Conservation (phyloP, 805 yeast genomes). For the Wickerhamiella azymoides region DNA sequence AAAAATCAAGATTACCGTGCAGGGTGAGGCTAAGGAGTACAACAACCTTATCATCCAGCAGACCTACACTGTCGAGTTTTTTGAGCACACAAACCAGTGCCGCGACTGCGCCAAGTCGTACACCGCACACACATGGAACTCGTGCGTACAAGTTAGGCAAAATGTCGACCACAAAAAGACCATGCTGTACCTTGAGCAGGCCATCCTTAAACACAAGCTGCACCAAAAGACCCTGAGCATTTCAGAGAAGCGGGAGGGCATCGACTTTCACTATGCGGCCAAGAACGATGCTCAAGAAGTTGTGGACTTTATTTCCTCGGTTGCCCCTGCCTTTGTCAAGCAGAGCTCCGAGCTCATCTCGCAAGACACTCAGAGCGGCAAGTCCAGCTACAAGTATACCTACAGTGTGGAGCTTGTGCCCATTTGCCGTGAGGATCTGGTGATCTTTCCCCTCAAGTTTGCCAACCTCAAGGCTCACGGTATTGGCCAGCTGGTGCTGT, state of each 20-base stretch:
- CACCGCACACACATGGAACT: conserved; percentile 92
- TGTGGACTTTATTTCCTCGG: conserved; percentile 75
- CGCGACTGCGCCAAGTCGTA: conserved; percentile 92
- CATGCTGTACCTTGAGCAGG: conserved; percentile 79
- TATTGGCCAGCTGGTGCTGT: conserved; percentile 65
- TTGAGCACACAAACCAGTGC: conserved; percentile 93
- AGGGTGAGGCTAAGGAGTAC: conserved; percentile 62
- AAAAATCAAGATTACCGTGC: conserved; percentile 75
- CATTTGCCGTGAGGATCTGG: conserved; percentile 84
- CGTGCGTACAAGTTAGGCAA: conserved; percentile 91
- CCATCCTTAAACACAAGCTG: conserved; percentile 80
- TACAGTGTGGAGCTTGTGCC: conserved; percentile 87
- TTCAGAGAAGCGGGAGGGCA: conserved; percentile 78
- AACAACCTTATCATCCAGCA: conserved; percentile 76
- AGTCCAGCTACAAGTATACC: conserved; percentile 75
- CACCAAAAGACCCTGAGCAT: conserved; percentile 85
- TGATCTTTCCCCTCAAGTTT: conserved; percentile 70
- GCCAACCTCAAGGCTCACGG: conserved; percentile 59
- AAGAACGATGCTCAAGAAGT: conserved; percentile 84
- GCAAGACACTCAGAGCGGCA: conserved; percentile 78
- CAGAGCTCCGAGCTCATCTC: conserved; percentile 81
- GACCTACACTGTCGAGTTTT: conserved; percentile 80
- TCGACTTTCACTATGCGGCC: conserved; percentile 78
- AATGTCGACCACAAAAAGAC: conserved; percentile 92
- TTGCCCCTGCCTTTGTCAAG: conserved; percentile 66